Base-by-base conservation (phyloP, 164 flowering plant species). In the Magnolia officinalis region DNA sequence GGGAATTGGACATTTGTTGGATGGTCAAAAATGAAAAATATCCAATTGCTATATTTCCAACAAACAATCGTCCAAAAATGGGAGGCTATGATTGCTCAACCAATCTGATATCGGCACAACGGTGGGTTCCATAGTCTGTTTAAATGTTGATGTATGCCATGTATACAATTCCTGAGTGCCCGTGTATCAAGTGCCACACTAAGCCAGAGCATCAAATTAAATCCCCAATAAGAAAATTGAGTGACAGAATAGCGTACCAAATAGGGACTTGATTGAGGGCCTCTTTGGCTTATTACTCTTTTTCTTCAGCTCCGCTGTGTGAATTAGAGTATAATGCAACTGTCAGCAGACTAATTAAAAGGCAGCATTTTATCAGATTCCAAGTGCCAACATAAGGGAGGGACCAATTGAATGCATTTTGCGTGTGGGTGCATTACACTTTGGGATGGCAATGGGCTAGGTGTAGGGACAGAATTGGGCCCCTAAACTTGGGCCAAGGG, bases 231-330 rank as follows among this genome's bases (percentile, higher is more conserved):
- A 55, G 61, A 16, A 55, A 55, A 55, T 55, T 29, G 86, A 66
- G 77, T 64, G 63, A 63, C 21, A 50, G n/a, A 58, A 79, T 63
- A 31, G 26, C 73, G 16, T 79, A 87, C 89, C 89, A 67, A 87
- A 87, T 67, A 87, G 37, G 21, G 88, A 68, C 80, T 82, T 87
- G 49, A 87, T 76, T 23, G 88, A 84, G 58, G 89, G 89, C 68
- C 86, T 77, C 78, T 83, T 87, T n/a, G 87, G 76, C 58, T 82
- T 82, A 63, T 59, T 85, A 16, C 67, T 80, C 79, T 84, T 86
- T 59, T 84, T 84, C 85, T 79, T 87, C 81, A 87, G 75, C 68
- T 87, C 89, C 6, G 84, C 88, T 87, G 84, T 78, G 80, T 8
- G 23, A 70, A 70, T 70, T 14, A 70, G 19, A 64, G 26, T 21